Evolutionary conservation across 129 eudicot genomes (phyloP).

Genomic region (Helichrysum umbraculigerum): DNA sequence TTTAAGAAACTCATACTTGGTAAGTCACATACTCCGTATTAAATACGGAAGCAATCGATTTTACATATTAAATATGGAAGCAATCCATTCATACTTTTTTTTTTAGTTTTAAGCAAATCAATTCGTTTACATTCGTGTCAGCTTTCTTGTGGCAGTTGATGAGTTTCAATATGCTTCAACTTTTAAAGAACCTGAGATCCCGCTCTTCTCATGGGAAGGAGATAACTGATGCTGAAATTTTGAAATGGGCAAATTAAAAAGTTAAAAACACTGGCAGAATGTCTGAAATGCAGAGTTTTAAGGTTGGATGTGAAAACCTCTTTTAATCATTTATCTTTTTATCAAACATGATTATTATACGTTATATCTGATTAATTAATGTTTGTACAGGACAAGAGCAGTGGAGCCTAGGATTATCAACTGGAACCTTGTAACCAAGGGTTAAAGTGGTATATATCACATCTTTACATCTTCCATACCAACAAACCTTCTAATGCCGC

Average conservation of each 20-base stretch:
- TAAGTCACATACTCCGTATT: too few relatives aligned
- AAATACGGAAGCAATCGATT: too few relatives aligned
- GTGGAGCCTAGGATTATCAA: constrained; percentile 94
- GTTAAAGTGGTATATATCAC: constrained; percentile 67
- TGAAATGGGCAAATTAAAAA: constrained; percentile 84
- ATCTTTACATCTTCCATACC: neutral
- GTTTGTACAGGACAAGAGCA: constrained; percentile 70
- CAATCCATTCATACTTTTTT: neutral
- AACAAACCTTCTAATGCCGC: neutral
- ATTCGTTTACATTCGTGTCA: constrained; percentile 35
- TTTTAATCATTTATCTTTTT: neutral
- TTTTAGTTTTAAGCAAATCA: neutral
- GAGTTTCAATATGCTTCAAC: constrained; percentile 94
- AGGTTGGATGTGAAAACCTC: constrained; percentile 41
- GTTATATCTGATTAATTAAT: neutral
- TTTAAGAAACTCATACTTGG: constrained; percentile 94
- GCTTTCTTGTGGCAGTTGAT: constrained; percentile 97
- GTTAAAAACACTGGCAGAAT: constrained; percentile 69
- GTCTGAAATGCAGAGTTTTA: constrained; percentile 86
- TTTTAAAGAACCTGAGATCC: constrained; percentile 77
- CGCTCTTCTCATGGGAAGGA: constrained; percentile 78
- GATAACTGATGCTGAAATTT: constrained; percentile 74
- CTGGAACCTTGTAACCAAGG: constrained; percentile 97
- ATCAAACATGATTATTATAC: neutral
- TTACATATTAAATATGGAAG: neutral